Evolutionary conservation across 805 yeast genomes (phyloP).

Genomic region (Nakazawaea holstii): DNA sequence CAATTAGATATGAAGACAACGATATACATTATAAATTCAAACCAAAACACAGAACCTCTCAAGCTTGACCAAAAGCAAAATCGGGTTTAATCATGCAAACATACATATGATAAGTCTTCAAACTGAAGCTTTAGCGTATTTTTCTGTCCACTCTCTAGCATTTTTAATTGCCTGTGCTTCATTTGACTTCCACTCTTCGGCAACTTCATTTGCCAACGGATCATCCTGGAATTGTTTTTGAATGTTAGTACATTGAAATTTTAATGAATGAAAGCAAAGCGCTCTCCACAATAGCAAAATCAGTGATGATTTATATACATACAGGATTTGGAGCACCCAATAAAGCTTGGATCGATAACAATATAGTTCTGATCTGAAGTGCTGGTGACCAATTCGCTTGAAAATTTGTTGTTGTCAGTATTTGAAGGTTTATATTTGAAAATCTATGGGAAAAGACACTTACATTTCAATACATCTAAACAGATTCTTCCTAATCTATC

Average conservation of each 20-base stretch:
- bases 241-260: not conserved
- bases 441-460: too few relatives aligned
- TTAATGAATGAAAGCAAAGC: not conserved
- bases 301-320: not conserved
- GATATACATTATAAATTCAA: too few relatives aligned
- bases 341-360: constrained; percentile 87
- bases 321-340: constrained; percentile 91
- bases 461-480: constrained; percentile 80
- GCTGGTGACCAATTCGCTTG: constrained; percentile 95
- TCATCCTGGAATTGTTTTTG: constrained; percentile 47
- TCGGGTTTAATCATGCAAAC: not conserved
- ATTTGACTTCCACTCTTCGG: constrained; percentile 90
- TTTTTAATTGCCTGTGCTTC: constrained; percentile 74
- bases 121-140: constrained; percentile 38
- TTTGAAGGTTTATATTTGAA: too few relatives aligned
- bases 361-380: constrained; percentile 85
- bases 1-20: too few relatives aligned
- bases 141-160: constrained; percentile 71
- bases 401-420: not conserved
- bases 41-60: too few relatives aligned
- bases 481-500: constrained; percentile 95
- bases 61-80: not conserved
- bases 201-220: constrained; percentile 96
- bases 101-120: not conserved
- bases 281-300: too few relatives aligned